Evolutionary conservation across 768 basidiomycete genomes (phyloP).

Genomic region (Termitomyces bulborhizus): DNA sequence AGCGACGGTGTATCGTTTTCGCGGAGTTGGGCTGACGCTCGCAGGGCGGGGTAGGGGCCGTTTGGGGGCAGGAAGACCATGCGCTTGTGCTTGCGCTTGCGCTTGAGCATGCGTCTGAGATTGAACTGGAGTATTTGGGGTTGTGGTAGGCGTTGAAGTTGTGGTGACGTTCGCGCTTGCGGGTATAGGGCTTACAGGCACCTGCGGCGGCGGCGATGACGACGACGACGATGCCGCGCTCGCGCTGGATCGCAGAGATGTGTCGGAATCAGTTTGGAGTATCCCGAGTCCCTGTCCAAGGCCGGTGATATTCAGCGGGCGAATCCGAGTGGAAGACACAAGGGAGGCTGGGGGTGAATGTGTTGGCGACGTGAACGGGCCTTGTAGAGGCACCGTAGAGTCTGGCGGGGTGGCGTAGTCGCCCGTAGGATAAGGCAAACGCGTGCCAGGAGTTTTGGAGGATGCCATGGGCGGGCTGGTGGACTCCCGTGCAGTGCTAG

Average conservation of each 20-base stretch:
- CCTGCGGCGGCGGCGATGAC: slow-evolving; percentile 11
- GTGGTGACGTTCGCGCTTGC: background rate
- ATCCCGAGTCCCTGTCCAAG: slow-evolving; percentile 20
- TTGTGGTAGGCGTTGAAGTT: background rate
- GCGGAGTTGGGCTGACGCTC: slow-evolving; percentile 66
- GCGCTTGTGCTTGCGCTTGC: slow-evolving; percentile 6
- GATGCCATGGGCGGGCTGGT: slow-evolving; percentile 57
- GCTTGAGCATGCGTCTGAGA: slow-evolving; percentile 1
- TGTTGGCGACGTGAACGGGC: slow-evolving; percentile 30
- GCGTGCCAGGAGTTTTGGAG: slow-evolving; percentile 39
- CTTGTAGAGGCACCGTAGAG: slow-evolving; percentile 25
- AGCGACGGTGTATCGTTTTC: slow-evolving; percentile 85
- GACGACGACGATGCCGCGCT: slow-evolving; percentile 15
- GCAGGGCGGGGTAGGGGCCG: slow-evolving; percentile 33
- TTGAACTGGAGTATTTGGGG: background rate
- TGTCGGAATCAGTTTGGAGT: slow-evolving; percentile 19
- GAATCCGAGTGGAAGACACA: slow-evolving; percentile 41
- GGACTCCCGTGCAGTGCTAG: slow-evolving; percentile 49
- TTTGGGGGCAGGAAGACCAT: slow-evolving; percentile 38
- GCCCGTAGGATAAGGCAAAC: slow-evolving; percentile 78
- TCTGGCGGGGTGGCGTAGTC: slow-evolving; percentile 72
- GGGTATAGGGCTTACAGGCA: slow-evolving; percentile 1
- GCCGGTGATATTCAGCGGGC: slow-evolving; percentile 44
- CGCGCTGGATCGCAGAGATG: slow-evolving; percentile 16
- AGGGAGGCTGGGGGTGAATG: slow-evolving; percentile 47